Evolutionary conservation across 768 basidiomycete genomes (phyloP).

Genomic region (Melanogaster broomeanus): DNA sequence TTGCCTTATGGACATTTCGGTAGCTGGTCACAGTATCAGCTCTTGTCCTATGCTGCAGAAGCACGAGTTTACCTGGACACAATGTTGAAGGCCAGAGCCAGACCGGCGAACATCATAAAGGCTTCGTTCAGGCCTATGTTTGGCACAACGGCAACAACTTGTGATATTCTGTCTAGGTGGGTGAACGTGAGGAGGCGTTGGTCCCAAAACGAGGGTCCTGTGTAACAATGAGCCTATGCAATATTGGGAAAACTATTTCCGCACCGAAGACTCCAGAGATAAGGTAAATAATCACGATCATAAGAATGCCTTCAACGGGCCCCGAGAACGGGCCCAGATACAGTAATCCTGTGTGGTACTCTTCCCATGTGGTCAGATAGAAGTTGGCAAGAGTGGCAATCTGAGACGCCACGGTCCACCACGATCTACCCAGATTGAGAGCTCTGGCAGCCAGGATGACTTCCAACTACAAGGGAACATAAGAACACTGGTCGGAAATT

Average conservation of each 20-base stretch:
- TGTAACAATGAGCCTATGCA: neutral
- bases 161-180: constrained; percentile 50
- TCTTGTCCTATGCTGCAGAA: neutral
- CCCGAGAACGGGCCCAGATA: constrained; percentile 94
- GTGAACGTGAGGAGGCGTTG: constrained; percentile 61
- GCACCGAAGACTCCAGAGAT: constrained; percentile 77
- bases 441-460: constrained; percentile 81
- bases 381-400: constrained; percentile 68
- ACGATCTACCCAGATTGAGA: constrained; percentile 88
- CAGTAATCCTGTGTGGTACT: constrained; percentile 90
- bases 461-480: constrained; percentile 63
- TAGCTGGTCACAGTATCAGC: constrained; percentile 51
- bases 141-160: constrained; percentile 51
- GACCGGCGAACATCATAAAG: constrained; percentile 80
- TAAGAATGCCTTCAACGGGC: constrained; percentile 93
- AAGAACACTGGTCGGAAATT: neutral
- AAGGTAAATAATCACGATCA: constrained; percentile 76
- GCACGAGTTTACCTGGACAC: constrained; percentile 49
- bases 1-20: constrained; percentile 73
- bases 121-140: constrained; percentile 79
- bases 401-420: constrained; percentile 96
- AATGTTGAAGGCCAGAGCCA: constrained; percentile 81
- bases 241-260: constrained; percentile 12
- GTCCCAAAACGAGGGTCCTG: constrained; percentile 85
- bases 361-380: constrained; percentile 76